Conservation (phyloP, 2,329 filamentous ascomycete genomes). For the Fusarium algeriense region DNA sequence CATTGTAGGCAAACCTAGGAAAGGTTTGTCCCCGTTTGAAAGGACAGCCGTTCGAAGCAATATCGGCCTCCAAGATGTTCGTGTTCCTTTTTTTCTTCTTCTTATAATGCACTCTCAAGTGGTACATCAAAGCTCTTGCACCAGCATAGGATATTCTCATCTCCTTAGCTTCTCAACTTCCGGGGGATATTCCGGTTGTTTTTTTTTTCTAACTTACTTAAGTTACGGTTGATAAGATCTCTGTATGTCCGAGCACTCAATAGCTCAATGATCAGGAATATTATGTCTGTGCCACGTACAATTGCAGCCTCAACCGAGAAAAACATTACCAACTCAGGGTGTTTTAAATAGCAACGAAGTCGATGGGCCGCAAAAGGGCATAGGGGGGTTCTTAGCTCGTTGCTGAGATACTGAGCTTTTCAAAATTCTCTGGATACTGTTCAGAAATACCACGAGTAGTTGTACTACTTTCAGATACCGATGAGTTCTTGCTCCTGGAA, state of each 20-base stretch:
- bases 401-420: background rate
- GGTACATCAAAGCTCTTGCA: background rate
- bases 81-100: background rate
- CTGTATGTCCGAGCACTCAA: background rate
- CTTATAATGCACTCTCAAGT: background rate
- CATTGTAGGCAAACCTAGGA: slow-evolving; percentile 14
- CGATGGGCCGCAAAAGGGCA: no score
- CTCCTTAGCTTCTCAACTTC: background rate
- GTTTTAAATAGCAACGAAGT: background rate
- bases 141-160: background rate
- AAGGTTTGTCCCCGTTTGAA: background rate
- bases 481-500: background rate
- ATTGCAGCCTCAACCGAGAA: background rate
- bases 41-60: no score
- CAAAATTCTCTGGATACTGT: background rate
- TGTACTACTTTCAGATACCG: no score
- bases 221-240: no score
- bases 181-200: no score
- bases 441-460: background rate
- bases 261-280: background rate
- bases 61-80: background rate
- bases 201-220: no score
- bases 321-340: background rate
- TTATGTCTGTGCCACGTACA: background rate
- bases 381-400: background rate